Conservation (phyloP, 1,139 yeast species). For the Eremothecium sinecaudum region DNA sequence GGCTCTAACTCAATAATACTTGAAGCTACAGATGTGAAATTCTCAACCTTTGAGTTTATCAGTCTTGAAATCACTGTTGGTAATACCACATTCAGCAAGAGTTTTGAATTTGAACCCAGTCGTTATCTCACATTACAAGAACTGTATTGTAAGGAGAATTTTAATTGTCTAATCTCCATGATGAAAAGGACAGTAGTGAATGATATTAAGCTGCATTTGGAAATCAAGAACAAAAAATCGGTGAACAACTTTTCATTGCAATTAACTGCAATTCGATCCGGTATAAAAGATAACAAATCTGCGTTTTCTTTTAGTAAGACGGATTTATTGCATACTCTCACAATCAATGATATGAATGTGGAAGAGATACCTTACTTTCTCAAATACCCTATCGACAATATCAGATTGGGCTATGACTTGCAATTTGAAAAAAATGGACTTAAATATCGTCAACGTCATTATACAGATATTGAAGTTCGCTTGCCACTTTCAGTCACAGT, state of each 20-base stretch:
- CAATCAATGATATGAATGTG: conserved; percentile 5
- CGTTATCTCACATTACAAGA: conserved; percentile 1
- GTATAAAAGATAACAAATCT: not conserved
- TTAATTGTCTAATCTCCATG: conserved; percentile 1
- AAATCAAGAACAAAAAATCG: conserved; percentile 10
- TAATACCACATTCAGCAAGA: conserved; percentile 21
- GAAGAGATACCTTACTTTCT: conserved; percentile 15
- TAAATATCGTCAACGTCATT: conserved; percentile 13
- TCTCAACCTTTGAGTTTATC: conserved; percentile 20
- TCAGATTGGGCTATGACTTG: conserved; percentile 12
- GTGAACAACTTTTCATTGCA: conserved; percentile 9
- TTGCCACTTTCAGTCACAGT: conserved; percentile 29
- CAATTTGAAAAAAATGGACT: conserved; percentile 7
- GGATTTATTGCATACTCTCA: not conserved
- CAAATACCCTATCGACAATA: conserved; percentile 13
- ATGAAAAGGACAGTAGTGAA: not conserved
- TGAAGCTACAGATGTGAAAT: conserved; percentile 17
- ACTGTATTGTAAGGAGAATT: conserved; percentile 5
- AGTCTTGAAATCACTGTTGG: conserved; percentile 22
- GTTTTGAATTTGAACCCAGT: conserved; percentile 12
- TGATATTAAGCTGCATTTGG: not conserved
- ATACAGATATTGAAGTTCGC: conserved; percentile 14
- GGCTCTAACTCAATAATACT: conserved; percentile 10
- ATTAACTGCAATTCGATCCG: conserved; percentile 5
- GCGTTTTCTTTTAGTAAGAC: conserved; percentile 5